Evolutionary conservation across 2,329 filamentous ascomycete species (phyloP), one percentile per base, ranked within the genome.

Genomic region (Sclerotinia spermophila): DNA sequence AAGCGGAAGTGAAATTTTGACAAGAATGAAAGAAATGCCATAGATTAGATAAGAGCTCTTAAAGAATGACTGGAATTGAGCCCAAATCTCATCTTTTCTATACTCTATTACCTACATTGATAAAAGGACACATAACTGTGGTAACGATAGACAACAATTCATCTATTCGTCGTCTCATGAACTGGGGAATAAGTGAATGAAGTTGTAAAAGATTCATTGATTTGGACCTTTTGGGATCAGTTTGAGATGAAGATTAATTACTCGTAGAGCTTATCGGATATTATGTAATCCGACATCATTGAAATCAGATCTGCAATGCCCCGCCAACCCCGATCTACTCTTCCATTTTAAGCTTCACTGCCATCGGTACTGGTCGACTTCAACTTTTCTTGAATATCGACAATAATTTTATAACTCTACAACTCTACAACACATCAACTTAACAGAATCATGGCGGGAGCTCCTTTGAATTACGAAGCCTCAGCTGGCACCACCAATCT

Each of bases 401-500:
- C 19, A 13, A 33, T 17, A 62, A 30, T 53, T 21, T 15, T 27
- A 30, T 24, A 38, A 35, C 13, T n/a, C 17, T 15, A 33, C 11
- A 21, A 2, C 10, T 33, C 2, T 24, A 21, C 10, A 19, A 27
- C 1, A 21, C 8, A 38, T 27, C 38, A 1, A 3, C 35, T 44
- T 2, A 24, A 11, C 27, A 33, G 13, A 10, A 68, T 35, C 10
- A 69, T 69, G 67, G 24, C 68, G 17, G 65, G 68, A 53, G 62
- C 65, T 30, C 69, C 69, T 4, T 86, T 94, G 73, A 92, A 89
- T 78, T 90, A 92, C 80, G 90, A 93, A 81, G 87, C 90, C 71
- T 94, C 92, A 10, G 88, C 90, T 67, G 90, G 90, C 74, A 86
- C 91, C 70, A 93, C 89, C 59, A 85, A 94, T 64, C 74, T 78